A percentile compares a stretch with the other conserved stretches of the same genome.
Conservation (phyloP, 2,329 filamentous ascomycete species). For the Davidsoniella virescens region DNA sequence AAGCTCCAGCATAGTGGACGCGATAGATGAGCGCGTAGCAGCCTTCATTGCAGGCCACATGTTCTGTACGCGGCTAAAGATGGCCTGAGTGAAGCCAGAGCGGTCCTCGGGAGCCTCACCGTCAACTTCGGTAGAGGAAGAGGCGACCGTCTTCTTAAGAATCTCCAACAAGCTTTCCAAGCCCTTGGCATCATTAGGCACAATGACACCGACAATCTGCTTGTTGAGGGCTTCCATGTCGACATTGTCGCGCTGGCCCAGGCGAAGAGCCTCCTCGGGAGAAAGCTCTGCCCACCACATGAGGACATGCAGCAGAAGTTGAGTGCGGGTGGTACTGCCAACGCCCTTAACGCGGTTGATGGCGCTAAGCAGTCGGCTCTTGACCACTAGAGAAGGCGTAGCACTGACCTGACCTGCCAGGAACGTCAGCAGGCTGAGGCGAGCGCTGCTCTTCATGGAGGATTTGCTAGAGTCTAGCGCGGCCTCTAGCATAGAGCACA, state of each 20-base stretch:
- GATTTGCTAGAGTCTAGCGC: conserved; percentile 27
- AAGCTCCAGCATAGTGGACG: conserved; percentile 46
- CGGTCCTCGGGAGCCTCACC: conserved; percentile 22
- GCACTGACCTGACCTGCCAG: conserved; percentile 55
- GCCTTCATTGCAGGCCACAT: conserved; percentile 61
- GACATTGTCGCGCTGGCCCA: conserved; percentile 25
- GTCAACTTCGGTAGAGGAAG: conserved; percentile 18
- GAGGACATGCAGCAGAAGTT: conserved; percentile 60
- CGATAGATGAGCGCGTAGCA: conserved; percentile 41
- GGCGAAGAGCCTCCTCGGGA: conserved; percentile 31
- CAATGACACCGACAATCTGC: conserved; percentile 33
- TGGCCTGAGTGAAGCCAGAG: conserved; percentile 41
- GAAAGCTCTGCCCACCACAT: conserved; percentile 48
- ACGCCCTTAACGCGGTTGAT: conserved; percentile 60
- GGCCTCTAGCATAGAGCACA: conserved; percentile 42
- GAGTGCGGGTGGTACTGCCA: conserved; percentile 50
- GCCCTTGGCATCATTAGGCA: conserved; percentile 36
- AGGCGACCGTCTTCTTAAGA: conserved; percentile 20
- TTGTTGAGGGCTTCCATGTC: conserved; percentile 27
- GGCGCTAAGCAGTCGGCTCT: conserved; percentile 53
- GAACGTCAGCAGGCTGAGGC: conserved; percentile 52
- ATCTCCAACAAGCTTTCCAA: conserved; percentile 35
- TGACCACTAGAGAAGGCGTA: conserved; percentile 53
- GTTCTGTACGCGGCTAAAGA: conserved; percentile 52
- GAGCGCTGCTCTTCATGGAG: conserved; percentile 41